Evolutionary conservation across 495 filamentous ascomycete species (phyloP), one percentile per base, ranked within the genome.

Genomic region (Lasiosphaeria miniovina): DNA sequence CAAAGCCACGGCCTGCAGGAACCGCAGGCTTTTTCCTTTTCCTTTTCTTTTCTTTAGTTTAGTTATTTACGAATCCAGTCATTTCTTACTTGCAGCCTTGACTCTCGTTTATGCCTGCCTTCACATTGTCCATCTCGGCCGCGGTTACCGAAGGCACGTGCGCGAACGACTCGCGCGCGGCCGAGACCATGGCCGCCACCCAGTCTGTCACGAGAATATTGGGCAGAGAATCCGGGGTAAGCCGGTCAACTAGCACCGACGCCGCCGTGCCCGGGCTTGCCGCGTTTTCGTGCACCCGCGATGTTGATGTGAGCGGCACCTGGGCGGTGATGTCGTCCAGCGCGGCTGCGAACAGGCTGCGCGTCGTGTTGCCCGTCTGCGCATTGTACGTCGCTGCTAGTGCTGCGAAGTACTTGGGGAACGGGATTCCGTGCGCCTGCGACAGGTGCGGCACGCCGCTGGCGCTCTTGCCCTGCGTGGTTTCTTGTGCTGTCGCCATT

Each of bases 211-310:
- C 67, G 15, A 71, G 54, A 49, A 73, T 50, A 31, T 65, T 54
- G 6, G 67, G 65, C 2, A 68, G 59, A 41, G 61, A 54, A 46
- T 65, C 65, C 53, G 60, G 61, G 38, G 66, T 55, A 35, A 67
- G 53, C 36, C 57, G 45, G 43, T 58, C 56, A 40, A 70, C 59
- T 50, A 69, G 59, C 35, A 62, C 68, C 45, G 63, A 68, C 32
- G 71, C 63, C 48, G 68, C 71, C 46, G 67, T 66, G 34, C 68
- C 69, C n/a, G 71, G 69, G 31, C 71, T 69, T 11, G 67, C 65
- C 36, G 69, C 71, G 45, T 67, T 74, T 59, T 74, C 71, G 59
- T 72, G 71, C 53, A 74, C 59, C 33, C 67, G 57, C 1, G 69
- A 70, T 31, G 65, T 58, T 7, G 51, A 35, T 10, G 63, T 56